A percentile compares a stretch with the other conserved stretches of the same genome.
Conservation (phyloP, 352 stramenopile species). For the Globisporangium okanoganense region DNA sequence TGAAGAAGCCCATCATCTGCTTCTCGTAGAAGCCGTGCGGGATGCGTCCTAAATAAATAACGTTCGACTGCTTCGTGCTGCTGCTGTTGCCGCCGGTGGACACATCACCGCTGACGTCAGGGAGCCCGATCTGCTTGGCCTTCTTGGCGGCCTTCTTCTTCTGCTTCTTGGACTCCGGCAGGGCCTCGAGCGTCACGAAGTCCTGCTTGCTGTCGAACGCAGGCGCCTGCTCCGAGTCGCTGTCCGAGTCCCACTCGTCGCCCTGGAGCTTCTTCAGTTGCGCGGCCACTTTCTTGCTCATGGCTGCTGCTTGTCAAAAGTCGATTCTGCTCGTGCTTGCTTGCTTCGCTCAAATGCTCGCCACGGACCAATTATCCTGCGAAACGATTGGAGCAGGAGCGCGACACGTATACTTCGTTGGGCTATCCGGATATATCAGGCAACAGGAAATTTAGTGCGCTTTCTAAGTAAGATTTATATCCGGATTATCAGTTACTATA, state of each 20-base stretch:
- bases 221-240: conserved; percentile 35
- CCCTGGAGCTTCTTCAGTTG: conserved; percentile 81
- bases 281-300: conserved; percentile 74
- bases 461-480: neutral
- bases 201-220: conserved; percentile 46
- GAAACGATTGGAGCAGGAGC: conserved; percentile 30
- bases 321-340: neutral
- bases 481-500: neutral
- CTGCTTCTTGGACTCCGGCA: conserved; percentile 32
- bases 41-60: conserved; percentile 97
- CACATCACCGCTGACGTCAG: conserved; percentile 18
- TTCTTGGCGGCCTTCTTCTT: conserved; percentile 45
- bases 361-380: conserved; percentile 4
- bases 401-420: conserved; percentile 4
- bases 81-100: conserved; percentile 20
- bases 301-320: conserved; percentile 15
- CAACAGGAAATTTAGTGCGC: no score
- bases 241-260: conserved; percentile 85
- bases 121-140: conserved; percentile 23
- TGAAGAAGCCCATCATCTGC: conserved; percentile 94
- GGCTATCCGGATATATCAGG: conserved; percentile 2
- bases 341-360: neutral
- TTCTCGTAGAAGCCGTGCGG: conserved; percentile 96
- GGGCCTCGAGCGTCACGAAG: conserved; percentile 44
- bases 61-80: conserved; percentile 57